Evolutionary conservation across 2,329 filamentous ascomycete species (phyloP).

Genomic region (Aspergillus texensis): DNA sequence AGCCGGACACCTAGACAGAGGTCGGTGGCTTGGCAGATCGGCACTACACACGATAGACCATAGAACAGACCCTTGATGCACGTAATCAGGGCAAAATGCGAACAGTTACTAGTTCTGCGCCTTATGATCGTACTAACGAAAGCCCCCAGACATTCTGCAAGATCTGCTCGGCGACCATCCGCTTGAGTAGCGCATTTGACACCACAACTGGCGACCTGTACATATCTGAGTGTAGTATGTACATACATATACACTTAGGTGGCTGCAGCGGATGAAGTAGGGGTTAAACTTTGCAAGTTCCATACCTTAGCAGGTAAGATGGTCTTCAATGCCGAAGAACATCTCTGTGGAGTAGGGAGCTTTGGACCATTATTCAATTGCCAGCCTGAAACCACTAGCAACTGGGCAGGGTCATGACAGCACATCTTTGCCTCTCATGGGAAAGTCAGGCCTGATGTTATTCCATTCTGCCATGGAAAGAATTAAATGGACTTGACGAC

Average conservation of each 20-base stretch:
- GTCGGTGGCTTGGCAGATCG: conserved; percentile 2
- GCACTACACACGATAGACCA: not conserved
- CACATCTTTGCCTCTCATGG: not conserved
- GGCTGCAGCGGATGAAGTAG: not conserved
- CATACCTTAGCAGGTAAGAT: not conserved
- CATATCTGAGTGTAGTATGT: not conserved
- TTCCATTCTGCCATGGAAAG: conserved; percentile 8
- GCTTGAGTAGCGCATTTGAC: not conserved
- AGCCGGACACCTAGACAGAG: not conserved
- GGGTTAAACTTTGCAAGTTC: not conserved
- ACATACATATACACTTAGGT: not conserved
- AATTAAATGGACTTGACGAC: conserved; percentile 10
- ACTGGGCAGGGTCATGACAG: not conserved
- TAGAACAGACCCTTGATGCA: conserved; percentile 2
- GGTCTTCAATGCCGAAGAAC: not conserved
- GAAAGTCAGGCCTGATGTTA: not conserved
- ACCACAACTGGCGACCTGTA: not conserved
- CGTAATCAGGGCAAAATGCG: not conserved
- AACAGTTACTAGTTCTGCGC: not conserved
- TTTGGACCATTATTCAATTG: not conserved
- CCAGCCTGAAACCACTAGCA: conserved; percentile 1
- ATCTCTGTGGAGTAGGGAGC: not conserved
- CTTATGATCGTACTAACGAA: not conserved
- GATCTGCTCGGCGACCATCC: not conserved
- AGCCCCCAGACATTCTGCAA: not conserved